Evolutionary conservation across 768 basidiomycete genomes (phyloP).

Genomic region (Lactifluus volemus): DNA sequence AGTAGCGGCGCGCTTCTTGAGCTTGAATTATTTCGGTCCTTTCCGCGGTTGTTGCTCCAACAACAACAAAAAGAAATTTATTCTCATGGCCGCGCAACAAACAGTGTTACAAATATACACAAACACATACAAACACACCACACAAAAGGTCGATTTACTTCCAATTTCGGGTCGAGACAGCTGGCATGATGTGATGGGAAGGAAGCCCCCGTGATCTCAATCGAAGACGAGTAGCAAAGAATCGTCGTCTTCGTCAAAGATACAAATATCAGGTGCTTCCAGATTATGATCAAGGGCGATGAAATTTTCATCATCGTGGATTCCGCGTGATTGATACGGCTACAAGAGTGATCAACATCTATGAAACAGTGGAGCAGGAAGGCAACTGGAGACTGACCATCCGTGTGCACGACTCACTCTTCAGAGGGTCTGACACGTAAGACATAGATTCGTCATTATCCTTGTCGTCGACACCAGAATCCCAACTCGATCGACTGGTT

Average conservation of each 20-base stretch:
- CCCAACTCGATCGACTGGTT: background rate
- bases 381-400: background rate
- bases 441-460: background rate
- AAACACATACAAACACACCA: background rate
- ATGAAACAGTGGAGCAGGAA: background rate
- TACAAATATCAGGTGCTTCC: background rate
- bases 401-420: background rate
- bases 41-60: background rate
- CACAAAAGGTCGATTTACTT: background rate
- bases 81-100: background rate
- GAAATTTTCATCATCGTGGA: conserved; percentile 1
- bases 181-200: background rate
- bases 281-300: background rate
- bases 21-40: background rate
- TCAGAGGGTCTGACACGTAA: background rate
- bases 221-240: conserved; percentile 3
- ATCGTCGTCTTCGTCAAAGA: conserved; percentile 3
- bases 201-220: background rate
- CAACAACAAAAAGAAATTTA: background rate
- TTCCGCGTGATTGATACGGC: background rate
- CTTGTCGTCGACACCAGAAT: background rate
- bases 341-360: background rate
- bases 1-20: background rate
- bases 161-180: background rate
- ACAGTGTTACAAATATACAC: background rate